phyloP scores from a whole-genome alignment of 805 yeast genomes.

The Wilhelminamyces savonicus region DNA sequence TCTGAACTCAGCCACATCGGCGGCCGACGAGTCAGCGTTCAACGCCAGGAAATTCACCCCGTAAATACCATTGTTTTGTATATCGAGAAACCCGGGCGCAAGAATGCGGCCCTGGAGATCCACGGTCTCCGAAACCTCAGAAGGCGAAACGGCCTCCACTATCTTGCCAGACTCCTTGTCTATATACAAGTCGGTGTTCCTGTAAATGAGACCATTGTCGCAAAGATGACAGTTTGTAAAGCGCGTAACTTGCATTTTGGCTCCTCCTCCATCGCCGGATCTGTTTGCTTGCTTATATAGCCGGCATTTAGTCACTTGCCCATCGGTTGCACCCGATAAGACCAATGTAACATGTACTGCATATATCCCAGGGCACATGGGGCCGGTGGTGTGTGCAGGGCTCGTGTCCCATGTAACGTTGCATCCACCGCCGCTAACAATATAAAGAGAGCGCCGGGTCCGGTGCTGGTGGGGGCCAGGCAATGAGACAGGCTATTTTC shows the following conservation, averaged over 20 bases:
- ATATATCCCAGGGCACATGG: too few species aligned
- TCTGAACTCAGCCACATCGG: constrained; percentile 25
- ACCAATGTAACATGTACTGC: too few species aligned
- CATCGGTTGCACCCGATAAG: too few species aligned
- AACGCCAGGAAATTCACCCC: constrained; percentile 47
- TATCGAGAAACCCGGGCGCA: constrained; percentile 52
- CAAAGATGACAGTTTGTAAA: constrained; percentile 39
- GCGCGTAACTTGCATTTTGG: constrained; percentile 18
- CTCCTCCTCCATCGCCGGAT: too few species aligned
- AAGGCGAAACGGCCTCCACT: constrained; percentile 17
- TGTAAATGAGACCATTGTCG: constrained; percentile 31
- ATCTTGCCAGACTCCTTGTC: constrained; percentile 38
- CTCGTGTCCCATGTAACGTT: too few species aligned
- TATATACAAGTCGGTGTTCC: constrained; percentile 36
- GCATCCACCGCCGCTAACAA: too few species aligned
- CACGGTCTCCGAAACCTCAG: constrained; percentile 11
- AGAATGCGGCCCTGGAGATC: constrained; percentile 43
- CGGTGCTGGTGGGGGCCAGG: background rate
- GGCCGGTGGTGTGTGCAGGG: too few species aligned
- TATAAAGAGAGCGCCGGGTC: too few species aligned
- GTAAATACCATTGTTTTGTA: constrained; percentile 53
- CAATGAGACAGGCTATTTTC: constrained; percentile 29
- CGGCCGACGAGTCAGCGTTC: constrained; percentile 20
- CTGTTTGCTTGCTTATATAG: too few species aligned
- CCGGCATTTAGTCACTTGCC: too few species aligned